phyloP scores from a whole-genome alignment of 192 early-diverging fungal genomes.

The Mycoemilia scoparia region DNA sequence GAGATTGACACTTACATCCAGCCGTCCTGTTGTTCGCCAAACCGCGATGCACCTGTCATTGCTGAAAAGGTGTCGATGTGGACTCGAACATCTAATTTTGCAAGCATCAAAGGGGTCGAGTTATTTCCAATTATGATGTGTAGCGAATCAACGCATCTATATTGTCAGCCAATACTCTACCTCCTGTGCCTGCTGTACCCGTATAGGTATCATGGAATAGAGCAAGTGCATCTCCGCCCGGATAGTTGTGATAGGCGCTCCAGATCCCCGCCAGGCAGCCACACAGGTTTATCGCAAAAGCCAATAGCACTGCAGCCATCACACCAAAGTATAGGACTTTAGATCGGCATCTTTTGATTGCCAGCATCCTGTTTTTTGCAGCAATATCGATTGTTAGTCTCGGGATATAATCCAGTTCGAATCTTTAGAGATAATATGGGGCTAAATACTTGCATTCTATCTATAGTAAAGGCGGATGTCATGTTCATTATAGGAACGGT shows the following conservation, averaged over 20 bases:
- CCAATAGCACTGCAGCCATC: not conserved
- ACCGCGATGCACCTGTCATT: slow-evolving; percentile 70
- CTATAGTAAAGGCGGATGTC: slow-evolving; percentile 37
- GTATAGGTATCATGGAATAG: slow-evolving; percentile 34
- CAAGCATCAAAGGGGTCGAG: too few relatives aligned
- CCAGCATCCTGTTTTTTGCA: too few relatives aligned
- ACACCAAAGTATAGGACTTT: slow-evolving; percentile 8
- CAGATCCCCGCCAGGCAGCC: slow-evolving; percentile 15
- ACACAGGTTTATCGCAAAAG: slow-evolving; percentile 1
- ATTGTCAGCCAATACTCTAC: too few relatives aligned
- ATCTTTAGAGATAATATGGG: slow-evolving; percentile 1
- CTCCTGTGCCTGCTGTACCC: not conserved
- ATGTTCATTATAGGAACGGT: slow-evolving; percentile 63
- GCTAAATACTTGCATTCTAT: too few relatives aligned
- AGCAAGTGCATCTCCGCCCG: slow-evolving; percentile 63
- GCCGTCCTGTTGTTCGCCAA: slow-evolving; percentile 34
- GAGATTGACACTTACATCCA: too few relatives aligned
- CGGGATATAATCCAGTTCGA: too few relatives aligned
- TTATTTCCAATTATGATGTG: too few relatives aligned
- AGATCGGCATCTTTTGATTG: too few relatives aligned
- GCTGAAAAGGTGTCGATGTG: slow-evolving; percentile 63
- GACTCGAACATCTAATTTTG: slow-evolving; percentile 10
- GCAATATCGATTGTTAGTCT: too few relatives aligned
- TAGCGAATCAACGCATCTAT: too few relatives aligned
- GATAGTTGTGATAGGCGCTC: slow-evolving; percentile 68